Evolutionary conservation across 2,329 filamentous ascomycete species (phyloP).

Genomic region (Ophiostoma sp.): DNA sequence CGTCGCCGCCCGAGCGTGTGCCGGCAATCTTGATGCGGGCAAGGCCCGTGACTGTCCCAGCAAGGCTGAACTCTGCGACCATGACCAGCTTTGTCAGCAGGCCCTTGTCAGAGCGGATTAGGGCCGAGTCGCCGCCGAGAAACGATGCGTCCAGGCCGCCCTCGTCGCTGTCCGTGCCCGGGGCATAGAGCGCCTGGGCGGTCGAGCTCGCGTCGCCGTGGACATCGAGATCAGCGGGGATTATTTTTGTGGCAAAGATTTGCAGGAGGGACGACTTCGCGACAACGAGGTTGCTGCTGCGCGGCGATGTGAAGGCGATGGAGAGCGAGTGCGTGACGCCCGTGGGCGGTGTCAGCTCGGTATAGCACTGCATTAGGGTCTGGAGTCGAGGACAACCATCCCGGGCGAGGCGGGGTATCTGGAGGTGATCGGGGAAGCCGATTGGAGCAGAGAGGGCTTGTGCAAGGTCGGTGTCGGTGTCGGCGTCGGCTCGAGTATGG

Average conservation of each 20-base stretch:
- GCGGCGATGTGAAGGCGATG: slow-evolving; percentile 68
- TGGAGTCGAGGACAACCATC: slow-evolving; percentile 28
- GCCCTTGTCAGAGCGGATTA: slow-evolving; percentile 57
- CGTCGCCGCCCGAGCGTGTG: slow-evolving; percentile 75
- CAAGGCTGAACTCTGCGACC: slow-evolving; percentile 73
- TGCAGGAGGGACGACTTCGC: slow-evolving; percentile 90
- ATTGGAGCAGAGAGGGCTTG: not conserved
- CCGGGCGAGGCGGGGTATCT: not conserved
- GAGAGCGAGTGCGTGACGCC: slow-evolving; percentile 84
- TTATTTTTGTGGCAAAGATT: slow-evolving; percentile 70
- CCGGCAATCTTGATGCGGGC: slow-evolving; percentile 67
- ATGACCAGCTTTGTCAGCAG: slow-evolving; percentile 74
- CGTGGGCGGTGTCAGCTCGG: slow-evolving; percentile 88
- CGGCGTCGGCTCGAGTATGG: not conserved
- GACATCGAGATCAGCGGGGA: slow-evolving; percentile 57
- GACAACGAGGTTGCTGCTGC: slow-evolving; percentile 79
- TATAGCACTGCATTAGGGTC: slow-evolving; percentile 84
- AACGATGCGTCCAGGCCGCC: slow-evolving; percentile 63
- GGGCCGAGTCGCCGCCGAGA: slow-evolving; percentile 56
- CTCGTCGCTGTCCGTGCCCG: slow-evolving; percentile 54
- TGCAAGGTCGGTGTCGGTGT: not conserved
- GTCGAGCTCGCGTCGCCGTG: slow-evolving; percentile 35
- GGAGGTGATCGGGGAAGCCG: not conserved
- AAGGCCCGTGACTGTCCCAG: slow-evolving; percentile 79
- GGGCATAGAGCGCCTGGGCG: slow-evolving; percentile 30